These are phyloP conservation scores for Suillus variegatus DNA, from an alignment of 768 basidiomycete genomes.

Conservation along the genomic window DNA sequence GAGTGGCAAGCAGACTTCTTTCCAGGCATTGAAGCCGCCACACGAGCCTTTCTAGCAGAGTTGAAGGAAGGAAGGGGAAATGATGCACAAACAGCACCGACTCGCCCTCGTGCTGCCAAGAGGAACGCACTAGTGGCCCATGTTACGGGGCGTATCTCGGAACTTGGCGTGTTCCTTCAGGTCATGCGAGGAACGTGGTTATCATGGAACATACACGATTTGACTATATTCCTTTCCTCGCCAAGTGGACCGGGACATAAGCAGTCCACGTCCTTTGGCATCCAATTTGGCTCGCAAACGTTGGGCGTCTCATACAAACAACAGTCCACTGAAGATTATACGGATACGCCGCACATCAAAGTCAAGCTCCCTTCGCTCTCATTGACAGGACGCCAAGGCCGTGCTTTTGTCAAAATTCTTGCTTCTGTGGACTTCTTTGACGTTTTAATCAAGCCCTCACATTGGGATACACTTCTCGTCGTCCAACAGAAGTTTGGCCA, in stretches of 20 bases:
- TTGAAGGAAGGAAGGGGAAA: conserved; percentile 38
- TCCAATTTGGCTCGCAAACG: conserved; percentile 62
- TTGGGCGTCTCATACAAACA: conserved; percentile 59
- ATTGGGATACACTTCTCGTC: conserved; percentile 80
- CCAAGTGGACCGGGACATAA: conserved; percentile 34
- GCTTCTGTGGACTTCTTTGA: conserved; percentile 69
- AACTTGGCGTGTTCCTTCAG: conserved; percentile 65
- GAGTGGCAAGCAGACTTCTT: conserved; percentile 84
- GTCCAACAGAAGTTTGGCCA: conserved; percentile 90
- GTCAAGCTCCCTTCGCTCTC: conserved; percentile 67
- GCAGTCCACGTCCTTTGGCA: conserved; percentile 52
- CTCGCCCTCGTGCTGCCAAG: conserved; percentile 23
- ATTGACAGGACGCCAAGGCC: conserved; percentile 58
- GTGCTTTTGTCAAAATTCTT: conserved; percentile 47
- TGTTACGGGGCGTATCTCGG: conserved; percentile 52
- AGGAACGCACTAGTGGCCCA: conserved; percentile 36
- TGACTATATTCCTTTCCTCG: conserved; percentile 48
- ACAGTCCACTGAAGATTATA: conserved; percentile 32
- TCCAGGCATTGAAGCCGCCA: conserved; percentile 68
- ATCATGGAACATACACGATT: conserved; percentile 65
- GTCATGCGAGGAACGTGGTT: conserved; percentile 91
- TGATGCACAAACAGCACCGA: conserved; percentile 37
- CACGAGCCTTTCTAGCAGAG: conserved; percentile 67
- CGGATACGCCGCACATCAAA: conserved; percentile 53
- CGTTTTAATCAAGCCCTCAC: conserved; percentile 74